Percentiles rank a stretch among this genome's conserved stretches.
These are phyloP conservation scores for Phaeotremella skinneri DNA, from an alignment of 768 basidiomycete species.

Conservation along the genomic window DNA sequence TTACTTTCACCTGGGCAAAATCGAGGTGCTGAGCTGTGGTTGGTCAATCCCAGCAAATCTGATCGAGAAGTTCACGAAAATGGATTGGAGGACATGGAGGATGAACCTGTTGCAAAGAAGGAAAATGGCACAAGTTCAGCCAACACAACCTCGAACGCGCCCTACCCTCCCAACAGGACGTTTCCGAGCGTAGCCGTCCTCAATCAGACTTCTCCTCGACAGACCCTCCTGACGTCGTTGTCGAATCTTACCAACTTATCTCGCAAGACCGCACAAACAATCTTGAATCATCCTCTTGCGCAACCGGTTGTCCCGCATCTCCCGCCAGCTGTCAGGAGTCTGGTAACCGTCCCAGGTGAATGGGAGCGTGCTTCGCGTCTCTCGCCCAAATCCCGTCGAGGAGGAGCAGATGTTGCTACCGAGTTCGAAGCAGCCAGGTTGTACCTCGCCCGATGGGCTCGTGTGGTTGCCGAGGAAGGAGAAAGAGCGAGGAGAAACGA, in stretches of 20 bases:
- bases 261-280: slow-evolving; percentile 88
- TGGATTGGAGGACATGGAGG: slow-evolving; percentile 35
- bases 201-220: slow-evolving; percentile 29
- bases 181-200: slow-evolving; percentile 35
- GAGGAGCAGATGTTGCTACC: slow-evolving; percentile 59
- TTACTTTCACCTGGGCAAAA: slow-evolving; percentile 52
- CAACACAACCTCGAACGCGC: neutral
- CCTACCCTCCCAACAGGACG: slow-evolving; percentile 33
- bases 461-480: slow-evolving; percentile 91
- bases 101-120: slow-evolving; percentile 12
- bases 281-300: slow-evolving; percentile 90
- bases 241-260: slow-evolving; percentile 91
- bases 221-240: slow-evolving; percentile 80
- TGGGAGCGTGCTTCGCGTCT: slow-evolving; percentile 69
- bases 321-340: slow-evolving; percentile 85
- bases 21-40: slow-evolving; percentile 72
- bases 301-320: slow-evolving; percentile 95
- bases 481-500: slow-evolving; percentile 82
- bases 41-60: slow-evolving; percentile 87
- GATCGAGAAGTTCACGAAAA: slow-evolving; percentile 88
- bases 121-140: slow-evolving; percentile 2
- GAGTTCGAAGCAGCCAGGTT: slow-evolving; percentile 96
- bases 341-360: slow-evolving; percentile 86
- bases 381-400: slow-evolving; percentile 54
- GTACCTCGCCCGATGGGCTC: slow-evolving; percentile 94